phyloP scores from a whole-genome alignment of 768 basidiomycete genomes.

The Lactarius hatsudake region DNA sequence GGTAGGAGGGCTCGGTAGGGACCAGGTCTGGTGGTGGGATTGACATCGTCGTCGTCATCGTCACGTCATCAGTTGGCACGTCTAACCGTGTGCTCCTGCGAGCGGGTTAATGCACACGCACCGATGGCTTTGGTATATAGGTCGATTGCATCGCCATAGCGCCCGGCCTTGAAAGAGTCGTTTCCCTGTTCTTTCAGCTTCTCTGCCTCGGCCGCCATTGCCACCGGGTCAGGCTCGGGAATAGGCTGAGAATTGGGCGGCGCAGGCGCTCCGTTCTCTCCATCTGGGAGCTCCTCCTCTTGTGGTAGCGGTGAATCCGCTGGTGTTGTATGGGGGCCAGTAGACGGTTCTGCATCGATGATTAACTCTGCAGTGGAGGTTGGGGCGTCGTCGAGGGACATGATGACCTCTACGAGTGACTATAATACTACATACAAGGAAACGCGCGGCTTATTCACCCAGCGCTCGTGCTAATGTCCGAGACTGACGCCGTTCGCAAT shows the following conservation, averaged over 20 bases:
- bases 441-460: constrained; percentile 19
- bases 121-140: constrained; percentile 77
- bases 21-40: constrained; percentile 29
- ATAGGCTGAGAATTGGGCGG: constrained; percentile 2
- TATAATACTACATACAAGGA: not conserved
- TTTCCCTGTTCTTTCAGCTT: constrained; percentile 75
- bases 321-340: not conserved
- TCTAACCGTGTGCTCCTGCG: not conserved
- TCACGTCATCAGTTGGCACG: not conserved
- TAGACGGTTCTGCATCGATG: not conserved
- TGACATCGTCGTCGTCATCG: not conserved
- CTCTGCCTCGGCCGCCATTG: constrained; percentile 51
- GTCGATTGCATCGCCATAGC: constrained; percentile 67
- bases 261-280: not conserved
- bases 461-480: not conserved
- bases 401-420: constrained; percentile 4
- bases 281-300: not conserved
- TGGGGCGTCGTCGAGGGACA: constrained; percentile 12
- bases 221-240: constrained; percentile 31
- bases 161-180: constrained; percentile 62
- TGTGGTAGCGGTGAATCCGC: constrained; percentile 1
- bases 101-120: constrained; percentile 27
- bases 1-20: constrained; percentile 63
- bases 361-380: not conserved
- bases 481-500: no score